These are phyloP conservation scores for Daldinia childiae DNA, from an alignment of 495 filamentous ascomycete genomes.

Conservation along the genomic window DNA sequence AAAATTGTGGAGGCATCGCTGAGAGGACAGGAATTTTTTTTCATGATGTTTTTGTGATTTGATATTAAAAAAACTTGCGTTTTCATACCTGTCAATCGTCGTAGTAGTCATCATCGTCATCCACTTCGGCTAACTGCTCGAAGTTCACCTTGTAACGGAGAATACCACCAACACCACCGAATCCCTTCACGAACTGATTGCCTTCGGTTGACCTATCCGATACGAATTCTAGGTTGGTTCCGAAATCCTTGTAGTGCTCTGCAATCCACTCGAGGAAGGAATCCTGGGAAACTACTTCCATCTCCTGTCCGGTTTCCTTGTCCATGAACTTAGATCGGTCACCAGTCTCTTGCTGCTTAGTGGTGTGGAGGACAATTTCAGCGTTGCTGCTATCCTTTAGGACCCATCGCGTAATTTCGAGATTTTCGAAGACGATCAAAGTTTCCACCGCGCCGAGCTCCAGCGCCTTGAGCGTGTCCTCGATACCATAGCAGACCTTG, in stretches of 20 bases:
- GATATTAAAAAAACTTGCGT: constrained; percentile 5
- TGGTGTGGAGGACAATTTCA: constrained; percentile 84
- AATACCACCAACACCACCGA: constrained; percentile 96
- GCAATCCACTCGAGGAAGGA: constrained; percentile 99
- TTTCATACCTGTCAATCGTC: constrained; percentile 69
- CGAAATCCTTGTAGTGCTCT: constrained; percentile 96
- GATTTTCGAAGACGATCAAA: constrained; percentile 96
- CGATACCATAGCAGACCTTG: constrained; percentile 95
- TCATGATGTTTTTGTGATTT: constrained; percentile 8
- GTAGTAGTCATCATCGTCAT: constrained; percentile 99
- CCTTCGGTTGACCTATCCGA: constrained; percentile 96
- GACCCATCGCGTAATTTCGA: constrained; percentile 90
- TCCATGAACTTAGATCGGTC: constrained; percentile 90
- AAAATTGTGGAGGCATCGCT: not conserved
- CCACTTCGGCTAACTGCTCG: constrained; percentile 93
- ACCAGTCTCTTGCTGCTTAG: constrained; percentile 78
- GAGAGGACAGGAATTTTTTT: constrained; percentile 4
- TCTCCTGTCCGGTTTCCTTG: constrained; percentile 93
- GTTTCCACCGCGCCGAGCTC: constrained; percentile 95
- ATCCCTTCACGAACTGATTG: constrained; percentile 99
- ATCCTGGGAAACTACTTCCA: constrained; percentile 86
- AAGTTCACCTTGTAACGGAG: constrained; percentile 99
- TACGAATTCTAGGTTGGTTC: constrained; percentile 95
- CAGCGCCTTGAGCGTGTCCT: constrained; percentile 96
- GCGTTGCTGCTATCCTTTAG: constrained; percentile 78